Percentiles rank a stretch among this genome's conserved stretches.
phyloP scores from a whole-genome alignment of 768 basidiomycete genomes.

The Gyrodon lividus region DNA sequence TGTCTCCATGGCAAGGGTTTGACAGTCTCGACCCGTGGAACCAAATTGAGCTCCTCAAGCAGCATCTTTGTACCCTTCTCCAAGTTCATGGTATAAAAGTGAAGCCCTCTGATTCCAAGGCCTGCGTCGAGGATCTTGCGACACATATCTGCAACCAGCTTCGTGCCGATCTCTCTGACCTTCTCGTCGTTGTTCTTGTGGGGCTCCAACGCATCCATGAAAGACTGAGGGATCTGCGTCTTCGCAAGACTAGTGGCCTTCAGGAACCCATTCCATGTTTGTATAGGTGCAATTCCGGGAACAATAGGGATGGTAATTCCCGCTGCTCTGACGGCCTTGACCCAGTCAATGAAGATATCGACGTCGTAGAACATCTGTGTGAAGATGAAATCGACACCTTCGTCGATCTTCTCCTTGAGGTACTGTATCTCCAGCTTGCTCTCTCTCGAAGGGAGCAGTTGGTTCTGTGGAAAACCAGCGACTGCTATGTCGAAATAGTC shows the following conservation, averaged over 20 bases:
- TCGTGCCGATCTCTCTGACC: slow-evolving; percentile 90
- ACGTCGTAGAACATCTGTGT: slow-evolving; percentile 99
- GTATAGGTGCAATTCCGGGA: slow-evolving; percentile 93
- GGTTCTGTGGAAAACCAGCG: slow-evolving; percentile 87
- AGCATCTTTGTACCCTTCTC: slow-evolving; percentile 96
- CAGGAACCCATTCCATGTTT: slow-evolving; percentile 94
- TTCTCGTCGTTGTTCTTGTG: slow-evolving; percentile 91
- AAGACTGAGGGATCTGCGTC: slow-evolving; percentile 71
- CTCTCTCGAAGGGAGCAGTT: slow-evolving; percentile 70
- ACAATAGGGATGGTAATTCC: slow-evolving; percentile 90
- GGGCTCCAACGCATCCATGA: slow-evolving; percentile 78
- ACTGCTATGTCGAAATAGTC: slow-evolving; percentile 97
- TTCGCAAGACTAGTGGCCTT: slow-evolving; percentile 78
- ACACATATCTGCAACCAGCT: slow-evolving; percentile 94
- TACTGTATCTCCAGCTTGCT: slow-evolving; percentile 76
- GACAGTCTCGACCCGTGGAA: slow-evolving; percentile 84
- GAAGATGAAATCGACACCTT: slow-evolving; percentile 90
- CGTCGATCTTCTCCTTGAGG: slow-evolving; percentile 90
- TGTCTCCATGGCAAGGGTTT: slow-evolving; percentile 98
- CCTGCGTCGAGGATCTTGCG: slow-evolving; percentile 75
- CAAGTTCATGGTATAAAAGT: slow-evolving; percentile 98
- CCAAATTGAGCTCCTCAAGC: slow-evolving; percentile 85
- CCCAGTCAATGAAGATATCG: slow-evolving; percentile 90
- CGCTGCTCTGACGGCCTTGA: slow-evolving; percentile 72
- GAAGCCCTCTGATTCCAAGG: slow-evolving; percentile 84